These are phyloP conservation scores for Saksenaea oblongispora DNA, from an alignment of 371 early-diverging fungal species.

Conservation along the genomic window DNA sequence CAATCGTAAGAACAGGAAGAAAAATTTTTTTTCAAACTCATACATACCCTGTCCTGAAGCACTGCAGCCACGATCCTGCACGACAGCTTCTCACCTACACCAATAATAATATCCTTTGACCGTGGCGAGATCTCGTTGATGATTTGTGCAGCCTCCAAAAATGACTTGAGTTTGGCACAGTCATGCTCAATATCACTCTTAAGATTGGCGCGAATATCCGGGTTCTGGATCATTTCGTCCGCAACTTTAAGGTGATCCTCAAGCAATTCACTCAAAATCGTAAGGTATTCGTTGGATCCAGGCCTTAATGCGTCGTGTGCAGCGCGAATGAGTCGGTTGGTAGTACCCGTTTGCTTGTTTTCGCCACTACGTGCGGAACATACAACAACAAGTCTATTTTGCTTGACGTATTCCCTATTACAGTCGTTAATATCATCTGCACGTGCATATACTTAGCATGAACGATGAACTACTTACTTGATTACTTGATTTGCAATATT, in stretches of 20 bases:
- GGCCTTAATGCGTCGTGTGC: constrained; percentile 71
- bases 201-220: constrained; percentile 54
- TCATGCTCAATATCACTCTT: constrained; percentile 67
- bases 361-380: constrained; percentile 84
- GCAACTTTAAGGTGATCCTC: constrained; percentile 81
- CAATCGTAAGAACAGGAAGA: background rate
- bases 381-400: constrained; percentile 74
- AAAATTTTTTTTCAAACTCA: constrained; percentile 3
- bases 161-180: constrained; percentile 75
- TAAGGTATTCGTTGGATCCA: constrained; percentile 59
- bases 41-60: constrained; percentile 63
- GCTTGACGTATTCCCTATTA: constrained; percentile 45
- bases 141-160: constrained; percentile 93
- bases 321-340: constrained; percentile 72
- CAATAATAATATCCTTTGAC: constrained; percentile 93
- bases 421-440: background rate
- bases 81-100: constrained; percentile 92
- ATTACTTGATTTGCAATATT: constrained; percentile 62
- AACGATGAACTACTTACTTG: constrained; percentile 38
- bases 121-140: constrained; percentile 96
- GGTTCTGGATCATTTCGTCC: constrained; percentile 53
- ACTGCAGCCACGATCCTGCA: constrained; percentile 88
- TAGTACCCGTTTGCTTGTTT: constrained; percentile 77
- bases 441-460: background rate
- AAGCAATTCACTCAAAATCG: constrained; percentile 80